A percentile compares a stretch with the other conserved stretches of the same genome.
Evolutionary conservation across 768 basidiomycete species (phyloP).

Genomic region (Serendipita sp.): DNA sequence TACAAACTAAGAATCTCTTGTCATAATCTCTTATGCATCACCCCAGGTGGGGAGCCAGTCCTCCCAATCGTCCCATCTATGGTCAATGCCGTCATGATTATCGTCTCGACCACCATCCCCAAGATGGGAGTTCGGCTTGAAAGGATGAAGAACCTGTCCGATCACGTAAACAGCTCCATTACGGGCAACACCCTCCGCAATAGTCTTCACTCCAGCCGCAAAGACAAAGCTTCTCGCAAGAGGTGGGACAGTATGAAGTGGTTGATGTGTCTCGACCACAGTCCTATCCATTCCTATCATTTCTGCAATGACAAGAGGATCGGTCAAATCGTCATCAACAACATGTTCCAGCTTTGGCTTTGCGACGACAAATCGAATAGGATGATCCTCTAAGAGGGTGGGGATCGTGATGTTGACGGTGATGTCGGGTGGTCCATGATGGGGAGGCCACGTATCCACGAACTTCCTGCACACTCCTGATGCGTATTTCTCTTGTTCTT

Average conservation of each 20-base stretch:
- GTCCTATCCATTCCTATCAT: not conserved
- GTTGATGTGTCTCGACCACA: not conserved
- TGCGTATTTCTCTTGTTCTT: no score
- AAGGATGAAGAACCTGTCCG: slow-evolving; percentile 26
- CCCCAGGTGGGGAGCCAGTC: slow-evolving; percentile 36
- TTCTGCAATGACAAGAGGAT: no score
- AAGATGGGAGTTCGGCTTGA: slow-evolving; percentile 18
- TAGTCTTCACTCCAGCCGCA: slow-evolving; percentile 25
- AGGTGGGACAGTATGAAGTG: not conserved
- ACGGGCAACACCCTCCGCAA: slow-evolving; percentile 32
- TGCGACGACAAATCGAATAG: slow-evolving; percentile 30
- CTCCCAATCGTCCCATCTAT: slow-evolving; percentile 30
- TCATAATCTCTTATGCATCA: slow-evolving; percentile 12
- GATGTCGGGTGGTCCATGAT: slow-evolving; percentile 10
- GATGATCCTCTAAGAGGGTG: slow-evolving; percentile 28
- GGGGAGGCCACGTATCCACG: not conserved
- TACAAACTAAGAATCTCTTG: not conserved
- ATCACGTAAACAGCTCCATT: slow-evolving; percentile 45
- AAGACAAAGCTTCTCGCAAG: slow-evolving; percentile 20
- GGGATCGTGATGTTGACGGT: slow-evolving; percentile 23
- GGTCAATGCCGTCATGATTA: slow-evolving; percentile 8
- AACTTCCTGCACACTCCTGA: not conserved
- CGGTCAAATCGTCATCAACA: no score
- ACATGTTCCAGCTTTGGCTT: slow-evolving; percentile 18
- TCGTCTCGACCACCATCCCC: slow-evolving; percentile 17